Base-by-base conservation (phyloP, 2,329 filamentous ascomycete species). In the Fusarium equiseti region DNA sequence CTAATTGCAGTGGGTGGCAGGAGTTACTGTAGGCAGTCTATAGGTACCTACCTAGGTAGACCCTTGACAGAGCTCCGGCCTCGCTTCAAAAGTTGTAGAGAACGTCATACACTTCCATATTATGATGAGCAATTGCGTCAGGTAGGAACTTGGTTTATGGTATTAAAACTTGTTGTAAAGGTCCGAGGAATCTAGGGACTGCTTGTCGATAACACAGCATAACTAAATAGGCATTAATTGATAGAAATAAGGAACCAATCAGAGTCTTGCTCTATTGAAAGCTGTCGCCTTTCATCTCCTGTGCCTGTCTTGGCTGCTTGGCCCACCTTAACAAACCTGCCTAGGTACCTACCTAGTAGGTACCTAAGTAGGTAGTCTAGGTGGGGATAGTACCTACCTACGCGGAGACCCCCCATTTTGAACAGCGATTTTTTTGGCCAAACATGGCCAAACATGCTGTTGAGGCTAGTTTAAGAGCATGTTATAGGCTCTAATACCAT, bases 251-350 rank as follows among this genome's bases (percentile, higher is more conserved):
- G 54, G 27, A 42, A 22, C 73, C 73, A 75, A 75, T 75, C 71
- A 72, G n/a, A 61, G 52, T 18, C 31, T 53, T 46, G 20, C 12
- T 46, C 54, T 62, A 40, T 63, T 60, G 71, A 67, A 66, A 75
- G 66, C 63, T 75, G 73, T 73, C 53, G 73, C 73, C 69, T 72
- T 63, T 48, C 29, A 44, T 58, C 35, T 54, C 54, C 27, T 38
- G 45, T 40, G 22, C 55, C 57, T 56, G 43, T 32, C 57, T 45
- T 38, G 35, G 22, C 38, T 40, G 35, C 59, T 31, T 45, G 48
- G 58, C 38, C 40, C 61, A 35, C 50, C 50, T 63, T 48, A 50
- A 18, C 43, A 27, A 38, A 35, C 26, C 22, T 27, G 4, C 27
- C 27, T 10, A 20, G 20, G 20, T 12, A 42, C 13, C 66, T 26